Base-by-base conservation (phyloP, 371 early-diverging fungal genomes). In the Mortierella sp. region DNA sequence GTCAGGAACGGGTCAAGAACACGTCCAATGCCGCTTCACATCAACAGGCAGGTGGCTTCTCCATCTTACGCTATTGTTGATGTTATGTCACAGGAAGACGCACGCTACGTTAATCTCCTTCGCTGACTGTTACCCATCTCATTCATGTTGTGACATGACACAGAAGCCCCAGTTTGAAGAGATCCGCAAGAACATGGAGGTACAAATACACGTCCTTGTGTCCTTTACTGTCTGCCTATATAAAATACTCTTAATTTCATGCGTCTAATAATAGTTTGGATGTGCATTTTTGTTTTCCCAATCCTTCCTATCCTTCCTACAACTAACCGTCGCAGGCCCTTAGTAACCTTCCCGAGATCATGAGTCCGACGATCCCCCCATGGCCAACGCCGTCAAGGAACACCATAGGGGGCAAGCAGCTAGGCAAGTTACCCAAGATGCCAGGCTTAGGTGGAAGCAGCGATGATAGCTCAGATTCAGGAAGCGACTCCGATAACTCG, bases 331-430 rank as follows among this genome's bases (percentile, higher is more conserved):
- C n/a, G 37, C 24, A 51, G 75, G 51, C 64, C 32, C 50, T 75
- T 24, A 55, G 64, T 24, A 50, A 51, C n/a, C 69, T 75, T 15
- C 75, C 75, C 12, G 24, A 32, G 26, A 53, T 75, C 24, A 58
- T 60, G 56, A 75, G 75, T 32, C 75, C 75, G 27, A 67, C 68
- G 6, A 60, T 75, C 12, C 75, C 75, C 2, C 17, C 75, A 12
- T 75, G 75, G 75, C 69, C 75, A 41, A 49, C 47, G 12, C 64
- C 69, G 24, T 23, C 50, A 34, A 56, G 75, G 24, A 54, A 44
- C 39, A 26, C 50, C 9, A 64, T 52, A 0, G 75, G 75, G 46
- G 75, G 75, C 19, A 75, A 75, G 56, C 75, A 68, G 19, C 75
- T 69, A 11, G 75, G 75, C 47, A 75, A 75, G 49, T 31, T 75